Evolutionary conservation across 2,329 filamentous ascomycete genomes (phyloP), one percentile per base, ranked within the genome.

Genomic region (Dactylellina sp.): DNA sequence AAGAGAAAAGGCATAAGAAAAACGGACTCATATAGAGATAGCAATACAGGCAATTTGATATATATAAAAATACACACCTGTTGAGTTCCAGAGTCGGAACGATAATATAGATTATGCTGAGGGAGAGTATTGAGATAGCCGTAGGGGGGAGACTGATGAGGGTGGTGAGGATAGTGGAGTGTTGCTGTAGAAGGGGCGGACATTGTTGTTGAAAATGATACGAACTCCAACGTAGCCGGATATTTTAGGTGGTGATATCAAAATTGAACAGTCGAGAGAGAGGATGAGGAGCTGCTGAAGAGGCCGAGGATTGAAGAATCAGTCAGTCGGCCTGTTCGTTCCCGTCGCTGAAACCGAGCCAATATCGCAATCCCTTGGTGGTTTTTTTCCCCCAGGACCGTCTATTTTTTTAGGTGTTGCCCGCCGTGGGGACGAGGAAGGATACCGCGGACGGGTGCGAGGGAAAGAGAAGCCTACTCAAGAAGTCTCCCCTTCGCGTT

Each of bases 151-250:
- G 70, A 74, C 22, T 74, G 70, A 32, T 60, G 60, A 35, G 61
- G 70, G 53, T 65, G 61, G 47, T 74, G 70, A 42, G 70, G 70
- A 42, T 74, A 74, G 56, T 74, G 70, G 50, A 74, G 70, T 60
- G 70, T 74, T 55, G 70, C 70, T 2, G 70, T 74, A 28, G 70
- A 74, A 20, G 70, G 70, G 52, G 66, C 70, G 20, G 70, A 74
- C 70, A 74, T 74, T 55, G 50, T 65, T 60, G 52, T 49, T 35
- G 60, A 28, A 22, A 50, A 25, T 24, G 53, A 32, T 24, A 24
- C 12, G n/a, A n/a, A n/a, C n/a, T n/a, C n/a, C n/a, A n/a, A n/a
- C n/a, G n/a, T n/a, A 35, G n/a, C 14, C 20, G 25, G 22, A 52
- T 7, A n/a, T n/a, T n/a, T n/a, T n/a, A n/a, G n/a, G n/a, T n/a